Conservation (phyloP, 306 rosid genomes). For the Corylus americana region DNA sequence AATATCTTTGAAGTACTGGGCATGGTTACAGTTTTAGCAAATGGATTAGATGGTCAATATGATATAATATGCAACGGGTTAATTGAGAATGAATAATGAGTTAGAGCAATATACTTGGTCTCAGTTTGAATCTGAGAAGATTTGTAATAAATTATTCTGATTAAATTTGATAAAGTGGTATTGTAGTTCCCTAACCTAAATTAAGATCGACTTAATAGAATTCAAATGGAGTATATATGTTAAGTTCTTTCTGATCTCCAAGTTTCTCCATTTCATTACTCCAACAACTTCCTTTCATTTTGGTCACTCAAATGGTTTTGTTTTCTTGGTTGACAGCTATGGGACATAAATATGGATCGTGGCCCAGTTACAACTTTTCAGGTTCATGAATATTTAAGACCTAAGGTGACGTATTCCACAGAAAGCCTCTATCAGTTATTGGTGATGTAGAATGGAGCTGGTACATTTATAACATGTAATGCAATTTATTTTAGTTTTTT, state of each 20-base stretch:
- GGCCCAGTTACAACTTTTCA: constrained; percentile 58
- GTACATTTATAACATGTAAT: not conserved
- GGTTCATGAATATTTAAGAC: constrained; percentile 83
- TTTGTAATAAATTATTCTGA: not conserved
- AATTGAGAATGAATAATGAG: not conserved
- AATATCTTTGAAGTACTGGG: not conserved
- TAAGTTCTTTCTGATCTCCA: constrained; percentile 11
- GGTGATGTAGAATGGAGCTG: not conserved
- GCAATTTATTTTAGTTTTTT: constrained; percentile 17
- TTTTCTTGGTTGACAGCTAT: constrained; percentile 35
- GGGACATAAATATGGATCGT: constrained; percentile 68
- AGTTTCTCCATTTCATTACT: not conserved
- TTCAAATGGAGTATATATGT: not conserved
- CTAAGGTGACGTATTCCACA: constrained; percentile 59
- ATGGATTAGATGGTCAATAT: not conserved
- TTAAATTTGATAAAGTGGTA: not conserved
- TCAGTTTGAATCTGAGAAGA: not conserved
- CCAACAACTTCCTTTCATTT: not conserved
- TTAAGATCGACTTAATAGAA: not conserved
- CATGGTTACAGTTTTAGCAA: not conserved
- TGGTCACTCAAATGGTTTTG: constrained; percentile 11
- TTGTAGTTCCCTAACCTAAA: not conserved
- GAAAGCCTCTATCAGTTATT: constrained; percentile 4
- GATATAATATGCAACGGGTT: not conserved
- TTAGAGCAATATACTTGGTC: not conserved